Evolutionary conservation across 2,329 filamentous ascomycete genomes (phyloP), one percentile per base, ranked within the genome.

Genomic region (Claviceps sorghi): DNA sequence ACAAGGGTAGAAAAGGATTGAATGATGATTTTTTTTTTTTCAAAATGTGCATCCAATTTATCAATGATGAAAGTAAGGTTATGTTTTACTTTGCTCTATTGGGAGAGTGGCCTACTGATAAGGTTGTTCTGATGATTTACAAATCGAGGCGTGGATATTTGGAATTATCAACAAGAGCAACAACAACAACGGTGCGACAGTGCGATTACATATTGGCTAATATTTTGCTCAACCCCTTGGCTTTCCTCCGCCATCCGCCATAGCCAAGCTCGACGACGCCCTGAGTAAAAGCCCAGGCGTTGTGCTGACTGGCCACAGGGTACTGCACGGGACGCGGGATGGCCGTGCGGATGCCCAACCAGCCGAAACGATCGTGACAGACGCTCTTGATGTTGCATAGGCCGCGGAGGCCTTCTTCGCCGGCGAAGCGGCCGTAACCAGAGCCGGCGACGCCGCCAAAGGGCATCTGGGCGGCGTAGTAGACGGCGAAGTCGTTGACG

Each of bases 401-500:
- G 3, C 83, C 83, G 38, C 88, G 76, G 22, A 98, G 69, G 0
- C 93, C 93, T 65, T 98, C 93, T 58, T 86, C 83, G 26, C 89
- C 93, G 0, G 88, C 91, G 68, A 98, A 98, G 2, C 91, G 78
- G 1, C 93, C 93, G 65, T 97, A 97, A 0, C 87, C 93, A 26
- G 86, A 94, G 1, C 89, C 91, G 53, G 80, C 82, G n/a, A 87
- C 82, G 51, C 90, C 93, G 40, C 93, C 93, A 67, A 98, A 98
- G 0, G 93, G 93, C 41, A 98, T 71, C 68, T 95, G 89, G 8
- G 95, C 90, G 50, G 91, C 88, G 64, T 98, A 98, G 67, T 83
- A 96, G 30, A 82, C 84, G 21, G 84, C 93, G 63, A 98, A 98
- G 70, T 98, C 93, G 65, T 98, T 98, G 59, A 98, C 80, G 26